These are phyloP conservation scores for Mycena floridula DNA, from an alignment of 768 basidiomycete species.

Conservation along the genomic window DNA sequence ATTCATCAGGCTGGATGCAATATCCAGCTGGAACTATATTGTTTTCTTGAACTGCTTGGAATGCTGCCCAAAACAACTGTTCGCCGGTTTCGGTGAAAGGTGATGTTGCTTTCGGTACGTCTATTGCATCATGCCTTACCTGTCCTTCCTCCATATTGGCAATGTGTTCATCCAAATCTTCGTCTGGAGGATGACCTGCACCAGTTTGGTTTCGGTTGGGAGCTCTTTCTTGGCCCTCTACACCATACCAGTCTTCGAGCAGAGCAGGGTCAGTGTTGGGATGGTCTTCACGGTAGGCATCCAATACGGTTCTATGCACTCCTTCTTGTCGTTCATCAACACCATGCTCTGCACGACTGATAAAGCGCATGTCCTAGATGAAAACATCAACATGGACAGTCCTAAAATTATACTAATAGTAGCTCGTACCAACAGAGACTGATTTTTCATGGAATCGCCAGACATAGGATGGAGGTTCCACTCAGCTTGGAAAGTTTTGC, in stretches of 20 bases:
- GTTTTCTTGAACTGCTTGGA: background rate
- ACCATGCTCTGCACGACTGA: background rate
- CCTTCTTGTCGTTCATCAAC: background rate
- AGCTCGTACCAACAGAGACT: background rate
- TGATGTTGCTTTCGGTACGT: background rate
- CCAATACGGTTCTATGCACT: background rate
- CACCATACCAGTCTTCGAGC: background rate
- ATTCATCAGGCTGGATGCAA: background rate
- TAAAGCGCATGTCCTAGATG: background rate
- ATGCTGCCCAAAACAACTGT: background rate
- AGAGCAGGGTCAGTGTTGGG: background rate
- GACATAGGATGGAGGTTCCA: background rate
- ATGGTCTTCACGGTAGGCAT: background rate
- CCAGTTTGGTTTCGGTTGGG: constrained; percentile 1
- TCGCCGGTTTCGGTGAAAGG: background rate
- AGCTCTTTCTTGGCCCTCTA: background rate
- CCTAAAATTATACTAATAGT: background rate
- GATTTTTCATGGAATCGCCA: background rate
- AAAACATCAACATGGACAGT: background rate
- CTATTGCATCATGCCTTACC: background rate
- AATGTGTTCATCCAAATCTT: background rate
- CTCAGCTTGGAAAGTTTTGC: background rate
- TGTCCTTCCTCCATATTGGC: background rate
- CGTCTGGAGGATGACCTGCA: background rate
- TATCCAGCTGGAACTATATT: background rate